Evolutionary conservation across 768 basidiomycete species (phyloP).

Genomic region (Auriscalpium vulgare): DNA sequence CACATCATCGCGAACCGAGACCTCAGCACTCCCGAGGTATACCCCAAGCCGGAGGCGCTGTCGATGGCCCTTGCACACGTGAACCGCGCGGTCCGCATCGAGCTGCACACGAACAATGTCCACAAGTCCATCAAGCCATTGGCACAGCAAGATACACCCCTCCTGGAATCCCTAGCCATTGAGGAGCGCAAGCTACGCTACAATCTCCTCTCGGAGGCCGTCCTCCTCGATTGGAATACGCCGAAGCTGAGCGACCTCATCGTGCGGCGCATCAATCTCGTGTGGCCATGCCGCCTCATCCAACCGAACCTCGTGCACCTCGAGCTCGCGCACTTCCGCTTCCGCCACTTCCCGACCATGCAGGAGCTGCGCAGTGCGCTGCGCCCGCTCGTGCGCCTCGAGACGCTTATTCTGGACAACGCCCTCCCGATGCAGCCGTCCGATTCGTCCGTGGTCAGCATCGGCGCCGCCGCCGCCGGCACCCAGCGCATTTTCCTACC

Average conservation of each 20-base stretch:
- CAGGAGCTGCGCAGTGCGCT: slow-evolving; percentile 7
- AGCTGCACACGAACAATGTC: slow-evolving; percentile 2
- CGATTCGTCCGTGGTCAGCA: not conserved
- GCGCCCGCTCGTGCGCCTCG: slow-evolving; percentile 3
- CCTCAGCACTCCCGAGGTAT: not conserved
- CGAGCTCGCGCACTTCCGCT: slow-evolving; percentile 7
- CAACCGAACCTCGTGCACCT: slow-evolving; percentile 11
- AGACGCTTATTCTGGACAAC: slow-evolving; percentile 10
- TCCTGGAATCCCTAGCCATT: slow-evolving; percentile 8
- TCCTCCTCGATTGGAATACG: slow-evolving; percentile 5
- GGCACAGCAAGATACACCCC: not conserved
- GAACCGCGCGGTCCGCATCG: slow-evolving; percentile 7
- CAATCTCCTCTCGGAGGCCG: not conserved
- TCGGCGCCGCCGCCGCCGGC: not conserved
- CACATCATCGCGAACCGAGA: slow-evolving; percentile 7
- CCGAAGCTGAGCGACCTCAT: slow-evolving; percentile 7
- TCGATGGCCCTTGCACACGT: slow-evolving; percentile 4
- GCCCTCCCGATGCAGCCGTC: slow-evolving; percentile 7
- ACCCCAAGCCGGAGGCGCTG: not conserved
- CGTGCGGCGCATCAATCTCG: slow-evolving; percentile 5
- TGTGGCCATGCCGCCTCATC: slow-evolving; percentile 11
- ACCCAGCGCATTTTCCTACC: slow-evolving; percentile 4
- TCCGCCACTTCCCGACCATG: not conserved
- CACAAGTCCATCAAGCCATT: slow-evolving; percentile 5
- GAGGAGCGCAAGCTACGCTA: slow-evolving; percentile 4